Evolutionary conservation across 2,329 filamentous ascomycete species (phyloP), one percentile per base, ranked within the genome.

Genomic region (Neofusicoccum umdonicola): DNA sequence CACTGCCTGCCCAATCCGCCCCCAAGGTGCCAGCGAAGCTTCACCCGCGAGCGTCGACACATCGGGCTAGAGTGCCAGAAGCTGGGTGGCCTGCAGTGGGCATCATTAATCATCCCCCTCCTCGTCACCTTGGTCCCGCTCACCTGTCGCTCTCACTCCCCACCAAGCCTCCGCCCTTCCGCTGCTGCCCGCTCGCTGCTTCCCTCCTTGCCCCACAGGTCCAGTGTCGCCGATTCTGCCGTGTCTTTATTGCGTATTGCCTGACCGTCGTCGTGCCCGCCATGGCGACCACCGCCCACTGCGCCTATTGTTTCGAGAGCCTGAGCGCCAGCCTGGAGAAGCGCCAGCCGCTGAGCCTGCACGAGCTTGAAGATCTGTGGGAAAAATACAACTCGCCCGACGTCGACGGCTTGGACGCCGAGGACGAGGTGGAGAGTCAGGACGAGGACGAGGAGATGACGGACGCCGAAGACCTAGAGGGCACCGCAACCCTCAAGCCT

Each of bases 221-320:
- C 37, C 35, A 22, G 34, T 19, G 34, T 34, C 27, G 13, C 51
- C 7, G 51, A 12, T 17, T 44, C 17, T 17, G 27, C 50, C 27
- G 39, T 41, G 50, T 45, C 61, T 35, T 45, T 31, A 9, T 34
- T 34, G 47, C 34, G 7, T 45, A 17, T 19, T 56, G 34, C 48
- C 27, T 31, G 3, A 7, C 41, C n/a, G 37, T 47, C 61, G 13
- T 27, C 41, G 37, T 31, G 15, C 41, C 34, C 50, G 68, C 50
- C 62, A 98, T 98, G 94, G 94, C 95, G 56, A 90, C 90, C 65
- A 80, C 86, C 71, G 89, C 89, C 66, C 94, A 98, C 79, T 97
- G 93, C 78, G 88, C 94, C 73, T 93, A 89, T 79, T 97, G 93
- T 82, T 98, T 99, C 83, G 95, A 99, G 79, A 84, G 84, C 45